phyloP scores from a whole-genome alignment of 2,329 filamentous ascomycete genomes.

The Fusarium sp. region DNA sequence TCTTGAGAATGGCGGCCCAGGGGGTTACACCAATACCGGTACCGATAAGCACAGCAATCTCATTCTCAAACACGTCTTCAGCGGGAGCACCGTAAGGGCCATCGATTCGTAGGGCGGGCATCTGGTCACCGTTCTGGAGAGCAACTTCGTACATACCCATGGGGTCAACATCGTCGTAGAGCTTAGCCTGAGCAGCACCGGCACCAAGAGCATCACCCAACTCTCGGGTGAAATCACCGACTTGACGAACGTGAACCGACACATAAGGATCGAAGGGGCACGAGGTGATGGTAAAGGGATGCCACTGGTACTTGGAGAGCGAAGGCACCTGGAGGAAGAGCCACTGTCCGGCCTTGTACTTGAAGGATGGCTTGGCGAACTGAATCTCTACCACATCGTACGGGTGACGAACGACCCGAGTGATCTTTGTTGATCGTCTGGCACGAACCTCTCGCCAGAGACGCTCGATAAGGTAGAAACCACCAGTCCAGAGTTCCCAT shows the following conservation, averaged over 20 bases:
- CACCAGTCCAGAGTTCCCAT: slow-evolving; percentile 92
- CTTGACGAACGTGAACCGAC: slow-evolving; percentile 93
- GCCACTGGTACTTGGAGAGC: slow-evolving; percentile 92
- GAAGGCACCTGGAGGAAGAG: slow-evolving; percentile 94
- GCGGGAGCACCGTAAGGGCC: slow-evolving; percentile 97
- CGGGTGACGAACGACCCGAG: slow-evolving; percentile 93
- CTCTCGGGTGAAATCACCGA: slow-evolving; percentile 94
- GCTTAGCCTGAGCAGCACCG: slow-evolving; percentile 85
- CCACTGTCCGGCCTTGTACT: slow-evolving; percentile 98
- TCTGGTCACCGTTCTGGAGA: slow-evolving; percentile 90
- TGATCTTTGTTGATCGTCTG: slow-evolving; percentile 87
- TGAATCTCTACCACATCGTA: slow-evolving; percentile 98
- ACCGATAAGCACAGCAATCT: slow-evolving; percentile 87
- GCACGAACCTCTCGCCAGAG: slow-evolving; percentile 92
- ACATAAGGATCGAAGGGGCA: slow-evolving; percentile 97
- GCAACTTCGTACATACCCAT: slow-evolving; percentile 99
- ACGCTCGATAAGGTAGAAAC: slow-evolving; percentile 87
- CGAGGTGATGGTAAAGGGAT: slow-evolving; percentile 98
- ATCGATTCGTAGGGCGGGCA: slow-evolving; percentile 91
- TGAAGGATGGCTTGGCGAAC: slow-evolving; percentile 95
- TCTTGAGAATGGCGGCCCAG: slow-evolving; percentile 91
- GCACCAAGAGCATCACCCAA: slow-evolving; percentile 97
- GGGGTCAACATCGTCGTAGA: slow-evolving; percentile 91
- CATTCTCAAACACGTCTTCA: slow-evolving; percentile 96
- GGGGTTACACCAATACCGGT: slow-evolving; percentile 90